phyloP scores from a whole-genome alignment of 768 basidiomycete species.

The Glaciozyma antarctica region DNA sequence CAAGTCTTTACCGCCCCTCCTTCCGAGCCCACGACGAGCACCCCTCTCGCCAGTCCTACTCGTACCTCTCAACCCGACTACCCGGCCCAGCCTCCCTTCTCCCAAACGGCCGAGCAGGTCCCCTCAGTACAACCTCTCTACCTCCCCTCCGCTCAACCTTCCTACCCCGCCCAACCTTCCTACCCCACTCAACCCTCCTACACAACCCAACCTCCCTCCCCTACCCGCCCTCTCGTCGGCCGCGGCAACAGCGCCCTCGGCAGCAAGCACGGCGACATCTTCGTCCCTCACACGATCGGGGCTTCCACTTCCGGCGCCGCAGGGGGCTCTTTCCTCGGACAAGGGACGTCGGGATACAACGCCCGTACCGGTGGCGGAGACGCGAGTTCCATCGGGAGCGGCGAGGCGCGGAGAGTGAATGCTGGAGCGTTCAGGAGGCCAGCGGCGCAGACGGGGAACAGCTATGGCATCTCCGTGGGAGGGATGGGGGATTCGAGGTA shows the following conservation, averaged over 20 bases:
- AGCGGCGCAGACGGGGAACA: background rate
- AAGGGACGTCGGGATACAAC: constrained; percentile 13
- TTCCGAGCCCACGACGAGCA: too few relatives aligned
- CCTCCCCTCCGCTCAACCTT: background rate
- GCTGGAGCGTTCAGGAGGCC: constrained; percentile 24
- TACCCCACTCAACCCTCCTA: background rate
- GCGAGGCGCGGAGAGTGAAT: constrained; percentile 9
- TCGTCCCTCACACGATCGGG: constrained; percentile 9
- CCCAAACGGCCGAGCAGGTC: background rate
- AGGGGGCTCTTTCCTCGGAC: background rate
- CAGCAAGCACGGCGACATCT: constrained; percentile 25
- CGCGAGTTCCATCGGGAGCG: background rate
- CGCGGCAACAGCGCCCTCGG: background rate
- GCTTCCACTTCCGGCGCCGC: constrained; percentile 2
- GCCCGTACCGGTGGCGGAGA: background rate
- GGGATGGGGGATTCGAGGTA: background rate
- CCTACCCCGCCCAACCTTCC: background rate
- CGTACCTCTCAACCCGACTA: background rate
- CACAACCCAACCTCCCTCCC: background rate
- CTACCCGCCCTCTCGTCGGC: constrained; percentile 1
- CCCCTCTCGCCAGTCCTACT: too few relatives aligned
- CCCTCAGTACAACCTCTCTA: background rate
- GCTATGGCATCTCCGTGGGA: background rate
- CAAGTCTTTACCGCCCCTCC: background rate
- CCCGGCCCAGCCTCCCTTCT: background rate